Evolutionary conservation across 176 grass and related monocot genomes (phyloP).

Genomic region (Dactylis glomerata): DNA sequence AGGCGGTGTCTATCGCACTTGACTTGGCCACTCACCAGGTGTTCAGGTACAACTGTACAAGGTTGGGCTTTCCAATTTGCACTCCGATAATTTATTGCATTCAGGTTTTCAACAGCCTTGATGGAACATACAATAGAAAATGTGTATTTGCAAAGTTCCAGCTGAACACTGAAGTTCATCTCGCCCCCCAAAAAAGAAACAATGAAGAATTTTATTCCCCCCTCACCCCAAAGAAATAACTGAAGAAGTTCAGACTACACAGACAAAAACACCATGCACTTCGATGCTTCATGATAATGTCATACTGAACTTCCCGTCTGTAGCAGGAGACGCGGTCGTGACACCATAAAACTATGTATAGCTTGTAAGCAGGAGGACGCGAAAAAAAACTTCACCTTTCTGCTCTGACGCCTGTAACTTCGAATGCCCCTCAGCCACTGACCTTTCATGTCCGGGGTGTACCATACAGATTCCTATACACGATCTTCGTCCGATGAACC

Average conservation of each 20-base stretch:
- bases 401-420: not conserved
- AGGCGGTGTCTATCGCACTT: not conserved
- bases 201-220: not conserved
- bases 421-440: not conserved
- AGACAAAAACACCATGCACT: not conserved
- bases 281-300: not conserved
- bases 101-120: not conserved
- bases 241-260: conserved; percentile 9
- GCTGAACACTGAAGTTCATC: not conserved
- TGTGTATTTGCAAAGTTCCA: conserved; percentile 13
- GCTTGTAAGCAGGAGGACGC: not conserved
- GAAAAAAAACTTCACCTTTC: conserved; percentile 7
- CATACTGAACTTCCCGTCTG: not conserved
- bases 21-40: not conserved
- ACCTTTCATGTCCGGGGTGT: conserved; percentile 19
- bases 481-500: conserved; percentile 66
- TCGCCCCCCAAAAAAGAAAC: not conserved
- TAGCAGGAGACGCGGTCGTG: not conserved
- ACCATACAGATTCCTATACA: conserved; percentile 67
- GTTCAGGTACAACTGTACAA: not conserved
- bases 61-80: not conserved
- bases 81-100: conserved; percentile 3
- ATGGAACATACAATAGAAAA: not conserved
- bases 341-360: not conserved
- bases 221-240: not conserved